phyloP scores from a whole-genome alignment of 768 basidiomycete genomes.

The Gloeophyllum trabeum region DNA sequence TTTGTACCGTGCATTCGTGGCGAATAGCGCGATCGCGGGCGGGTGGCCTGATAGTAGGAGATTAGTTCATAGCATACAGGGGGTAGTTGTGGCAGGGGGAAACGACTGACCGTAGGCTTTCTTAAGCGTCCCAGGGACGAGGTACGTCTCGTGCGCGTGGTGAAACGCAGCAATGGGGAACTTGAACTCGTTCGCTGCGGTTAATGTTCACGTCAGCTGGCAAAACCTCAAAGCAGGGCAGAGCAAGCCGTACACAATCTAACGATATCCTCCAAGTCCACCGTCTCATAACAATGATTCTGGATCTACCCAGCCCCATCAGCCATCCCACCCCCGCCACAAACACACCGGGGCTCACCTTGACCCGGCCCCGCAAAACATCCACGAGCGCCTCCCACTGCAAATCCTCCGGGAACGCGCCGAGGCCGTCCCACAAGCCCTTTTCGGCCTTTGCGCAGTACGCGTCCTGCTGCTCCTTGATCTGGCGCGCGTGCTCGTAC shows the following conservation, averaged over 20 bases:
- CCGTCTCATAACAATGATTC: constrained; percentile 52
- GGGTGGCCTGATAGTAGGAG: constrained; percentile 25
- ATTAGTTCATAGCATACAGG: background rate
- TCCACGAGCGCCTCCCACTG: constrained; percentile 76
- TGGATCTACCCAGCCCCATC: constrained; percentile 38
- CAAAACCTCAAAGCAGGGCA: background rate
- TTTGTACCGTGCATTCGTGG: constrained; percentile 64
- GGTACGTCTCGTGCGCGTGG: constrained; percentile 82
- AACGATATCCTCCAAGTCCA: constrained; percentile 44
- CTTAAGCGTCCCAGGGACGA: constrained; percentile 79
- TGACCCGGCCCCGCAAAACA: constrained; percentile 68
- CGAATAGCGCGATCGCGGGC: constrained; percentile 73
- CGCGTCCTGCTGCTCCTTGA: constrained; percentile 58
- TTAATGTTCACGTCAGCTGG: background rate
- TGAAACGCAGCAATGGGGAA: constrained; percentile 78
- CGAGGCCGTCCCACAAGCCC: constrained; percentile 36
- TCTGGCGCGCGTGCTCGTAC: constrained; percentile 54
- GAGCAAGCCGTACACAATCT: background rate
- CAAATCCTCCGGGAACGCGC: constrained; percentile 56
- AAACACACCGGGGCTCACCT: too few species aligned
- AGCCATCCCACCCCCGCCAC: too few species aligned
- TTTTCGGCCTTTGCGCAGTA: constrained; percentile 43
- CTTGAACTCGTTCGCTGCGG: constrained; percentile 68
- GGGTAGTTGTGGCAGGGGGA: background rate
- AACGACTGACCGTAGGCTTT: constrained; percentile 34